These are phyloP conservation scores for Chrysanthemum makinoi DNA, from an alignment of 129 eudicot genomes.

Conservation along the genomic window DNA sequence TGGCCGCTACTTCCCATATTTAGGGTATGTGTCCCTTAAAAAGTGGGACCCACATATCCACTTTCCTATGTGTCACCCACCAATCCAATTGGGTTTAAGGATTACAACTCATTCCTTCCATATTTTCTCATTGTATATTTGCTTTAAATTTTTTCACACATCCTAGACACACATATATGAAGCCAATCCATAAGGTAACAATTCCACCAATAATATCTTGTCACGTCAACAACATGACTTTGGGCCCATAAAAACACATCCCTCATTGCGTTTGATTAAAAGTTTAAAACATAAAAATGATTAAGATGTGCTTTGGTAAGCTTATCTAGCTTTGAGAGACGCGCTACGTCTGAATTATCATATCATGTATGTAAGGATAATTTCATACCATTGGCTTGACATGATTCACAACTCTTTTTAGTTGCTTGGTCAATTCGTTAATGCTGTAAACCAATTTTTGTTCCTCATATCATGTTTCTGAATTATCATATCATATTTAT, in stretches of 20 bases:
- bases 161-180: constrained; percentile 20
- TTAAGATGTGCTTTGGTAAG: constrained; percentile 34
- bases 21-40: constrained; percentile 32
- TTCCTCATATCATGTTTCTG: too few species aligned
- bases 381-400: not conserved
- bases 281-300: not conserved
- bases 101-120: constrained; percentile 37
- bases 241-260: constrained; percentile 20
- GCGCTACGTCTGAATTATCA: constrained; percentile 26
- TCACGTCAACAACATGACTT: constrained; percentile 39
- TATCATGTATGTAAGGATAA: constrained; percentile 5
- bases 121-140: constrained; percentile 14
- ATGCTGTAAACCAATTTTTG: too few species aligned
- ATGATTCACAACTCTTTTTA: not conserved
- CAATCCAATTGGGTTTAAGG: constrained; percentile 43
- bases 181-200: constrained; percentile 22
- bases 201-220: constrained; percentile 18
- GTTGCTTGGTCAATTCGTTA: not conserved
- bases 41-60: constrained; percentile 21
- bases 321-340: constrained; percentile 39
- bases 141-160: constrained; percentile 9
- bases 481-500: too few species aligned
- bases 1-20: constrained; percentile 30
- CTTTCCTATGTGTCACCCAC: constrained; percentile 45
- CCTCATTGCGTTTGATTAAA: constrained; percentile 7